A percentile compares a stretch with the other conserved stretches of the same genome.
Evolutionary conservation across 1,139 yeast species (phyloP).

Genomic region (Nadsonia starkeyi-henricii): DNA sequence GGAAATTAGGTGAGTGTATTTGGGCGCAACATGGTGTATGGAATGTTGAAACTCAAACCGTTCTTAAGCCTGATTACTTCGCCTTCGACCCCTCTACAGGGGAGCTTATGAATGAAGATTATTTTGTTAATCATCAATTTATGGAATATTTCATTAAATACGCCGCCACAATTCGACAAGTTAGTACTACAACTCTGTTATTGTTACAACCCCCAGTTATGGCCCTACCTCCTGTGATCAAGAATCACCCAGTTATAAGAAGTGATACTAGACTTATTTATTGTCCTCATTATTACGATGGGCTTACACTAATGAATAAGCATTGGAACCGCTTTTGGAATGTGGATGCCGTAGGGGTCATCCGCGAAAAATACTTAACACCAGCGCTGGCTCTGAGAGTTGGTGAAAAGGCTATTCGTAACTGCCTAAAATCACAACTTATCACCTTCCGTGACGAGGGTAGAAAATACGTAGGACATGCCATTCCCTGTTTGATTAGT

Average conservation of each 20-base stretch:
- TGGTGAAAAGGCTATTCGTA: conserved; percentile 65
- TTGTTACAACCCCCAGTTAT: conserved; percentile 77
- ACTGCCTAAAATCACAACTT: conserved; percentile 51
- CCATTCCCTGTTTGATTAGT: conserved; percentile 47
- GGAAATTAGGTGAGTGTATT: conserved; percentile 62
- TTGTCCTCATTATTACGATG: conserved; percentile 83
- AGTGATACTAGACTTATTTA: conserved; percentile 45
- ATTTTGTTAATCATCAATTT: conserved; percentile 50
- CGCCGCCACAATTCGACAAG: conserved; percentile 23
- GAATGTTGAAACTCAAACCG: conserved; percentile 32
- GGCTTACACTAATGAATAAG: conserved; percentile 76
- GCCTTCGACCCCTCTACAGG: conserved; percentile 21
- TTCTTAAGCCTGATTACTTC: conserved; percentile 35
- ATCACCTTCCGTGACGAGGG: conserved; percentile 34
- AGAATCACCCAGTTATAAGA: conserved; percentile 9
- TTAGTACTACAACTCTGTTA: conserved; percentile 37
- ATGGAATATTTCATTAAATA: conserved; percentile 40
- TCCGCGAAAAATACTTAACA: conserved; percentile 55
- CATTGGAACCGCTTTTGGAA: conserved; percentile 49
- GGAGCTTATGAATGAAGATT: conserved; percentile 24
- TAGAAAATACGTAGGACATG: not conserved
- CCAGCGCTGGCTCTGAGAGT: conserved; percentile 65
- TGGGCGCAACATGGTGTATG: conserved; percentile 69
- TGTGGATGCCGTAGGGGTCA: conserved; percentile 70
- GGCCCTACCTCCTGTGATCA: conserved; percentile 60